Evolutionary conservation across 2,329 filamentous ascomycete genomes (phyloP).

Genomic region (Hypoxylon sp.): DNA sequence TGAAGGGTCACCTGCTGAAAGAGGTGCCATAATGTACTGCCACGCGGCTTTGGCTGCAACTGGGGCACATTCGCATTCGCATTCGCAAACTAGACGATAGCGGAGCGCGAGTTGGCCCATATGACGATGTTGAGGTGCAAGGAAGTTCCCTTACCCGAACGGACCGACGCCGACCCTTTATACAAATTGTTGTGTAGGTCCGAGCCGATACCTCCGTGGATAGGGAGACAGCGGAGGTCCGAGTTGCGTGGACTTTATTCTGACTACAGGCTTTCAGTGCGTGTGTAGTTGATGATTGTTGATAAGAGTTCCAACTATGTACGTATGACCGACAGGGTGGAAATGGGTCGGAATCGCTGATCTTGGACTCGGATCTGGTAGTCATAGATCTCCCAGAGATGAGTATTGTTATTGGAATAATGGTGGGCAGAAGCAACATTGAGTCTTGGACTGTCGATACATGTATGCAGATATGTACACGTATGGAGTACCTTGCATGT

Average conservation of each 20-base stretch:
- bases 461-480: background rate
- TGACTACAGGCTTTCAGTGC: slow-evolving; percentile 15
- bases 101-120: background rate
- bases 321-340: background rate
- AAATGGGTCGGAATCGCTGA: background rate
- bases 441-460: slow-evolving; percentile 1
- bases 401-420: background rate
- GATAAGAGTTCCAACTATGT: background rate
- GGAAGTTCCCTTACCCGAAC: slow-evolving; percentile 1
- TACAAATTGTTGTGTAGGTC: slow-evolving; percentile 12
- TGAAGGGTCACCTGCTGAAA: background rate
- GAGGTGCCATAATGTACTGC: slow-evolving; percentile 4
- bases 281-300: background rate
- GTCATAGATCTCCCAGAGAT: slow-evolving; percentile 2
- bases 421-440: background rate
- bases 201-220: slow-evolving; percentile 41
- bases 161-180: slow-evolving; percentile 13
- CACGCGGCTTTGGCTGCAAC: background rate
- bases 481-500: no score
- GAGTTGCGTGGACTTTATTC: slow-evolving; percentile 29
- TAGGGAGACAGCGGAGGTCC: slow-evolving; percentile 29
- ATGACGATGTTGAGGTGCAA: background rate
- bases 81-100: background rate
- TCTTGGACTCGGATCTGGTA: slow-evolving; percentile 11
- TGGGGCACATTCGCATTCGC: slow-evolving; percentile 2